Base-by-base conservation (phyloP, 2,329 filamentous ascomycete species). In the Herpotrichia juniperi region DNA sequence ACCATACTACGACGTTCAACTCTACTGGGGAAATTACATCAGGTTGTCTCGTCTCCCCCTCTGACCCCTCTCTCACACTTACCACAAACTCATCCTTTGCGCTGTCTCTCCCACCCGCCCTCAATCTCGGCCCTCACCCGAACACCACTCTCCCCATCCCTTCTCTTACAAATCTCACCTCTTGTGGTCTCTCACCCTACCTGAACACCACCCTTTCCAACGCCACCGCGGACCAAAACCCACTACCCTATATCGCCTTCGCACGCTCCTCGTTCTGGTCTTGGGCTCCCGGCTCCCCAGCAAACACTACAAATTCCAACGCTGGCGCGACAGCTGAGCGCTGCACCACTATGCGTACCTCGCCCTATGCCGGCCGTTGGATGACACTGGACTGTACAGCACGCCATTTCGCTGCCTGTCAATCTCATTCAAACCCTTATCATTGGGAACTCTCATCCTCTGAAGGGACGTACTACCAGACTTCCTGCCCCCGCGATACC, bases 111-210 rank as follows among this genome's bases (percentile, higher is more conserved):
- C 52, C 51, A 46, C 66, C 53, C 16, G 51, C 44, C 17, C 46
- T 69, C 22, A 46, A 55, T 45, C 16, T 68, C 30, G 43, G 51
- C 25, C 40, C 57, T 4, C 59, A 60, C n/a, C 61, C 64, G 2
- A 62, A 74, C 48, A 58, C 67, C 26, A 52, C 53, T 10, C 44
- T 28, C 6, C 58, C 61, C 0, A 65, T 72, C 14, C 48, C 67
- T 2, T 57, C 63, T 6, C 67, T 75, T 16, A 53, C 61, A 11
- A 78, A 76, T 43, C 64, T 81, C 12, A 83, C 81, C 4, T 69
- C 74, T 9, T 89, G 87, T 62, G 87, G 86, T 14, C 79, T 88
- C 34, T 84, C 84, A 1, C 79, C 85, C 0, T 69, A 83, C 2
- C 74, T 88, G 8, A 87, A 88, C 62, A 63, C 67, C 19, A 83